Conservation (phyloP, 2,329 filamentous ascomycete species). For the Clonostachys rosea region DNA sequence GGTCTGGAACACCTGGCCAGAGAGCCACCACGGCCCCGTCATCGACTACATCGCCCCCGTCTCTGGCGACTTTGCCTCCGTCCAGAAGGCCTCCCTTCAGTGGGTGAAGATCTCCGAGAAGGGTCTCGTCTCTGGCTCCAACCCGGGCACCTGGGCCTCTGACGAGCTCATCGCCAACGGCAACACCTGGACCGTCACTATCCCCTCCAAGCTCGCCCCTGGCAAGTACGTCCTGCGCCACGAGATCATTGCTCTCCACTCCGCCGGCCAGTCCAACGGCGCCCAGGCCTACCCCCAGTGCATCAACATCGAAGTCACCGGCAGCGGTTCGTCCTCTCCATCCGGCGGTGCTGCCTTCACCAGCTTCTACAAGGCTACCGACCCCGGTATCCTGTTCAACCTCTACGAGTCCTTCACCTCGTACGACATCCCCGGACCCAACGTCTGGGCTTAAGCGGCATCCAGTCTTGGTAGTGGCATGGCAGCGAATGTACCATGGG, state of each 20-base stretch:
- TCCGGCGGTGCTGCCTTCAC: slow-evolving; percentile 20
- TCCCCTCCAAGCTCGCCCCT: slow-evolving; percentile 38
- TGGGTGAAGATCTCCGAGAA: slow-evolving; percentile 57
- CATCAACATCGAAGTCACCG: slow-evolving; percentile 40
- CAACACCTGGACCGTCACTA: slow-evolving; percentile 37
- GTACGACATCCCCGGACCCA: slow-evolving; percentile 25
- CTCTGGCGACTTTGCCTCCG: slow-evolving; percentile 42
- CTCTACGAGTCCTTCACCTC: slow-evolving; percentile 18
- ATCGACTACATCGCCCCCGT: slow-evolving; percentile 55
- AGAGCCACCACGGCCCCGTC: slow-evolving; percentile 56
- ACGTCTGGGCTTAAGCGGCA: background rate
- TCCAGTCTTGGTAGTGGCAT: no score
- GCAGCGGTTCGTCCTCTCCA: slow-evolving; percentile 21
- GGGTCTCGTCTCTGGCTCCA: slow-evolving; percentile 41
- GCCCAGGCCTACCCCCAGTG: slow-evolving; percentile 51
- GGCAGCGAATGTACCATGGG: no score
- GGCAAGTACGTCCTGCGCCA: slow-evolving; percentile 52
- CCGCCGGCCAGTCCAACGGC: slow-evolving; percentile 27
- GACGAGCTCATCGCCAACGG: slow-evolving; percentile 44
- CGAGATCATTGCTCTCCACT: slow-evolving; percentile 52
- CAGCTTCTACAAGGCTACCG: slow-evolving; percentile 23
- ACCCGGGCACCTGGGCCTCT: slow-evolving; percentile 48
- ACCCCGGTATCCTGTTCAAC: slow-evolving; percentile 27
- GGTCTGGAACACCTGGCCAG: slow-evolving; percentile 62
- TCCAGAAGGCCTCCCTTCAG: slow-evolving; percentile 43